These are phyloP conservation scores for Murraya paniculata DNA, from an alignment of 345 rosid genomes.

Conservation along the genomic window DNA sequence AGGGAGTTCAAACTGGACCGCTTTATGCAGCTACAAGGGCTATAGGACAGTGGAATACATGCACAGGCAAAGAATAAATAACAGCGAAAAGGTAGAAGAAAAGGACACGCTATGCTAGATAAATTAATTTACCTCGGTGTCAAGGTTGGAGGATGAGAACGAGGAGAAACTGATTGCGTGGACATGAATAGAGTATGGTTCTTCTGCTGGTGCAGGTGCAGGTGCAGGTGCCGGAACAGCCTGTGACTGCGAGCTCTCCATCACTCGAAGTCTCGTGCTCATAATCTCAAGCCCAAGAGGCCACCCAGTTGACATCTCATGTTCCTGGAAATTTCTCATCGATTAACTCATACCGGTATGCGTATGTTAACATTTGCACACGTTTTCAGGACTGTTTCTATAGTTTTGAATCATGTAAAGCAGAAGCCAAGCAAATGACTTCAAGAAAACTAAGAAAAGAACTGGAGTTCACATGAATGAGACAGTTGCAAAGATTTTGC, in stretches of 20 bases:
- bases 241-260: slow-evolving; percentile 19
- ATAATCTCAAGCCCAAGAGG: slow-evolving; percentile 52
- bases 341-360: neutral
- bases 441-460: too few relatives aligned
- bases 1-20: neutral
- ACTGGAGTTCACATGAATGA: neutral
- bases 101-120: neutral
- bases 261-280: slow-evolving; percentile 34
- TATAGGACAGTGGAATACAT: neutral
- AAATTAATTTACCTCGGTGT: slow-evolving; percentile 42
- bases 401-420: too few relatives aligned
- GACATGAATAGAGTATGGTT: slow-evolving; percentile 21
- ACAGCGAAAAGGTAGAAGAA: neutral
- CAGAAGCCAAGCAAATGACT: too few relatives aligned
- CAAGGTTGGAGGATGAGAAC: slow-evolving; percentile 53
- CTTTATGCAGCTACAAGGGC: neutral
- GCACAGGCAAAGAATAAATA: neutral
- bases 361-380: neutral
- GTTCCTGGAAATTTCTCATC: slow-evolving; percentile 30
- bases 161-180: slow-evolving; percentile 38
- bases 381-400: neutral
- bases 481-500: neutral
- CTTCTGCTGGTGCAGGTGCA: neutral
- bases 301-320: slow-evolving; percentile 46
- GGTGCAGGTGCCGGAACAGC: slow-evolving; percentile 20